Percentiles rank a stretch among this genome's conserved stretches.
Conservation (phyloP, 148 eudicot genomes). For the Chenopodium suecicum region DNA sequence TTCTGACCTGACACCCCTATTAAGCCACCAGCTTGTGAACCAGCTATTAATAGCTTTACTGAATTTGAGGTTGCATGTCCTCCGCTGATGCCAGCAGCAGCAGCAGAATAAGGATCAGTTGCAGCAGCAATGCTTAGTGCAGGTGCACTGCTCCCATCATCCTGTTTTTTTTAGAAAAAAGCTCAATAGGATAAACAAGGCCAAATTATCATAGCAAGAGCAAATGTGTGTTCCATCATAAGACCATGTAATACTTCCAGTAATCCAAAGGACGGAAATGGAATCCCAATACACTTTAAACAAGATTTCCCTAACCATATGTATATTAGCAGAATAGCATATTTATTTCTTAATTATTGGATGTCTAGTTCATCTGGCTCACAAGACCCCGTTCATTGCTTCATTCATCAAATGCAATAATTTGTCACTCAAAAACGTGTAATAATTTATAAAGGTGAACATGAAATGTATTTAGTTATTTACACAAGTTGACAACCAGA, state of each 20-base stretch:
- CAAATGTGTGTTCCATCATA: not conserved
- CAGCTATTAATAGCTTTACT: slow-evolving; percentile 79
- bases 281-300: not conserved
- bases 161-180: slow-evolving; percentile 31
- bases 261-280: not conserved
- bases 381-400: not conserved
- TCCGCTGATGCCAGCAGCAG: slow-evolving; percentile 35
- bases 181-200: slow-evolving; percentile 2
- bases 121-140: slow-evolving; percentile 37
- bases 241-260: not conserved
- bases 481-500: not conserved
- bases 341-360: not conserved
- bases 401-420: not conserved
- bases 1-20: slow-evolving; percentile 91
- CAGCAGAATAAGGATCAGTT: slow-evolving; percentile 28
- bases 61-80: slow-evolving; percentile 70
- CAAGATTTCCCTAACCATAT: not conserved
- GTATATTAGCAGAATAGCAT: not conserved
- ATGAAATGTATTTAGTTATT: not conserved
- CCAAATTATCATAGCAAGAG: not conserved
- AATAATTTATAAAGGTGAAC: not conserved
- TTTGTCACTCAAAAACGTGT: not conserved
- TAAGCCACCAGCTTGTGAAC: slow-evolving; percentile 91
- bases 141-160: slow-evolving; percentile 54
- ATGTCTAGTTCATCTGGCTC: not conserved